Conservation (phyloP, 495 filamentous ascomycete species). For the Neurospora sp. region DNA sequence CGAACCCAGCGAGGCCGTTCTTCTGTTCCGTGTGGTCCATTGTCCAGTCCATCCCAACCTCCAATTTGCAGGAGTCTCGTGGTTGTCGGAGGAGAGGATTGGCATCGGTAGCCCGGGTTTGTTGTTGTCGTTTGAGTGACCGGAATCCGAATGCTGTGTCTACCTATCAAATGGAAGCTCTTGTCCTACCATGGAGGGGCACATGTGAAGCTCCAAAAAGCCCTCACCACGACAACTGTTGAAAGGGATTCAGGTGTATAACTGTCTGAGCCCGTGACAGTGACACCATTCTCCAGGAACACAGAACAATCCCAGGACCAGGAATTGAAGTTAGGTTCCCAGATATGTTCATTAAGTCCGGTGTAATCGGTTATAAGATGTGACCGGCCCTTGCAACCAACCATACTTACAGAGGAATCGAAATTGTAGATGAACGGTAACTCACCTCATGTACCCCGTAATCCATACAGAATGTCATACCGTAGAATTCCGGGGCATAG, state of each 20-base stretch:
- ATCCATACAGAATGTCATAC: not conserved
- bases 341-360: not conserved
- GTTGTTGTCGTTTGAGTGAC: not conserved
- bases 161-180: not conserved
- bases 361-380: not conserved
- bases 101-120: not conserved
- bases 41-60: not conserved
- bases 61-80: not conserved
- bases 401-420: not conserved
- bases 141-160: not conserved
- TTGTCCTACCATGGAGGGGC: not conserved
- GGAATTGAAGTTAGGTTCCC: not conserved
- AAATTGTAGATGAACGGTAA: not conserved
- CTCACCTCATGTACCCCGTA: not conserved
- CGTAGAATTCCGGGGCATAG: too few species aligned
- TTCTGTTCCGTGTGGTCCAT: not conserved
- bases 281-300: not conserved
- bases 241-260: not conserved
- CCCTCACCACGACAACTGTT: not conserved
- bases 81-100: not conserved
- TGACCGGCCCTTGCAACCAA: not conserved
- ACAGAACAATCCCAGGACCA: not conserved
- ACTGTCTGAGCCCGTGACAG: not conserved
- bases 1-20: not conserved
- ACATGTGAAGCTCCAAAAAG: not conserved